Base-by-base conservation (phyloP, 805 yeast genomes). In the Soucietia sequanensis region DNA sequence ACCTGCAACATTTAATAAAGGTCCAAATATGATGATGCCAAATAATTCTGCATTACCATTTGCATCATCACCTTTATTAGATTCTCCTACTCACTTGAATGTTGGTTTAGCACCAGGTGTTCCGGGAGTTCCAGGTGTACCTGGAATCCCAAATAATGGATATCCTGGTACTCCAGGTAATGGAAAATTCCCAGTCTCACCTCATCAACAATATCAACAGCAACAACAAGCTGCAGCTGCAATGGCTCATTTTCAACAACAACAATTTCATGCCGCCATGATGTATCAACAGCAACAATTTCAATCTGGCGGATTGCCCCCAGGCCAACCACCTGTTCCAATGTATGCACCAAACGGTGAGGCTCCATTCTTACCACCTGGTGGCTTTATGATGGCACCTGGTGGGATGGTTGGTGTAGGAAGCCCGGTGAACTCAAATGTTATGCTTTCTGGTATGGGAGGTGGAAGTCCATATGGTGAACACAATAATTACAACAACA, bases 181-280 rank as follows among this genome's bases (percentile, higher is more conserved):
- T 7, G 41, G 41, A 26, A 40, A 40, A 29, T 45, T 31, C 27
- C 37, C 57, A 11, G 30, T 60, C 37, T 50, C 65, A 2, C 66
- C 66, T 8, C 66, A 55, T 23, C 59, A 55, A 38, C 58, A 50
- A 24, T 53, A 50, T 23, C 56, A 43, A 27, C 48, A 42, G 25
- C 29, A 24, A 27, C 49, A 41, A 30, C 51, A 44, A 39, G 52
- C 52, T 5, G 58, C 57, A 10, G 53, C 56, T 19, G 54, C 59
- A 55, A 64, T 60, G 9, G 58, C 58, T 2, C 62, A 57, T 27
- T 57, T 54, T 40, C 67, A 60, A 35, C 68, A 62, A 35, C 70
- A 65, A 33, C 65, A 59, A 39, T 47, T 51, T 42, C 64, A 55
- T 23, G 63, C 62, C 10, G 66, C 68, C 12, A 60, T 63, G 66